Base-by-base conservation (phyloP, 2,329 filamentous ascomycete species). In the Fusarium sarcochroum region DNA sequence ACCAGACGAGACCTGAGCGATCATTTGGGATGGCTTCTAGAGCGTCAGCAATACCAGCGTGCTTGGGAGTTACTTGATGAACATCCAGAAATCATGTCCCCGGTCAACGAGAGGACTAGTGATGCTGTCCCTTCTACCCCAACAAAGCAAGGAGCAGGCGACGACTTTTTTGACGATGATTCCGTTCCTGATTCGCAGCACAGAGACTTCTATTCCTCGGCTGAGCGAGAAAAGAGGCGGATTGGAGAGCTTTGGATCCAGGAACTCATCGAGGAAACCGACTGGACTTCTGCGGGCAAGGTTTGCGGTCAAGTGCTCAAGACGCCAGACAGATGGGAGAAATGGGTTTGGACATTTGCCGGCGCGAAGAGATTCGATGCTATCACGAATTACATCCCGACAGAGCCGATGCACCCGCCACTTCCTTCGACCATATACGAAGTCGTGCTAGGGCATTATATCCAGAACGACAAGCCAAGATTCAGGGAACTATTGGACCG, bases 221-320 rank as follows among this genome's bases (percentile, higher is more conserved):
- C 91, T 0, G 92, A 96, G 65, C 93, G 91, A 70, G 95, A 99
- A 76, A 99, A 98, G 79, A 87, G 92, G 34, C 88, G 93, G 3
- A 93, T 99, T 59, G 96, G 96, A 21, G 96, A 98, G 75, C 85
- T 97, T 7, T 99, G 96, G 96, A 86, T 99, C 34, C 90, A 94
- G 63, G 93, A 97, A 73, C 86, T 98, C 34, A 87, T 97, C 34
- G 87, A 90, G 35, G 84, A 87, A 1, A 86, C 88, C 10, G 85
- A 95, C 64, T 99, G 96, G 96, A 77, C 77, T 10, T 83, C 87
- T 58, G 96, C 96, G 7, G 95, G 93, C 1, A 85, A 91, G 73
- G 85, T 97, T 6, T 95, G 94, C 60, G 92, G 91, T 15, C 93
- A 91, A 74, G 94, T 98, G 1, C 84, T 99, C 2, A 89, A 89